Percentiles rank a stretch among this genome's conserved stretches.
phyloP scores from a whole-genome alignment of 768 basidiomycete species.

The Terana coerulea region DNA sequence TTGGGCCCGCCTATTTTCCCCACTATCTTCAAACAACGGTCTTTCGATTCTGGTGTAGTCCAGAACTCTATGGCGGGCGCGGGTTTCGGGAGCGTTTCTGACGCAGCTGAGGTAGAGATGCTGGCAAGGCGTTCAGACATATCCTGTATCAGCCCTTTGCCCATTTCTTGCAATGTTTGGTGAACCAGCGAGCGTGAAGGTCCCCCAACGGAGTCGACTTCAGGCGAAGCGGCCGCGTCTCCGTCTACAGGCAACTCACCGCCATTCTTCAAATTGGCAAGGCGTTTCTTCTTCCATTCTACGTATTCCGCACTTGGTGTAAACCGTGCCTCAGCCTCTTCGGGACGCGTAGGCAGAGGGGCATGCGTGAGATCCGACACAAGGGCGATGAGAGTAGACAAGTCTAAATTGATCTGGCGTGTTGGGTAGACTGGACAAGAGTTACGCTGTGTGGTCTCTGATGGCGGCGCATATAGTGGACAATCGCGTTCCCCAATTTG shows the following conservation, averaged over 20 bases:
- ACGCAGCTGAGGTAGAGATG: background rate
- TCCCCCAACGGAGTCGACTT: conserved; percentile 31
- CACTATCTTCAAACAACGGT: conserved; percentile 72
- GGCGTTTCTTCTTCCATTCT: conserved; percentile 50
- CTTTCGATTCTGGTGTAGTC: conserved; percentile 75
- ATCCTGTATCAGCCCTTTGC: conserved; percentile 56
- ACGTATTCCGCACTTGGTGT: conserved; percentile 53
- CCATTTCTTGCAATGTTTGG: conserved; percentile 76
- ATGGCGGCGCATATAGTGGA: conserved; percentile 18
- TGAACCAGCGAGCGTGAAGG: conserved; percentile 68
- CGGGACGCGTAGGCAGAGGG: conserved; percentile 49
- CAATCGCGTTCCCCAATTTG: conserved; percentile 56
- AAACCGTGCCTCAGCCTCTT: conserved; percentile 63
- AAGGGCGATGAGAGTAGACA: conserved; percentile 81
- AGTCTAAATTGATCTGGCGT: conserved; percentile 67
- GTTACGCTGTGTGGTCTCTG: conserved; percentile 22
- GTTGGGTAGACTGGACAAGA: conserved; percentile 40
- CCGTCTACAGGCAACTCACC: background rate
- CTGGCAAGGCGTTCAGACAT: conserved; percentile 45
- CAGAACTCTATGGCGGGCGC: conserved; percentile 55
- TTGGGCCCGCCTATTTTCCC: conserved; percentile 71
- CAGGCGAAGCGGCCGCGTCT: background rate
- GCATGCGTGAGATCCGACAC: conserved; percentile 81
- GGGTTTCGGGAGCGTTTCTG: background rate
- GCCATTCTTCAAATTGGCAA: conserved; percentile 13